Base-by-base conservation (phyloP, 495 filamentous ascomycete genomes). In the Penicillium angulare region DNA sequence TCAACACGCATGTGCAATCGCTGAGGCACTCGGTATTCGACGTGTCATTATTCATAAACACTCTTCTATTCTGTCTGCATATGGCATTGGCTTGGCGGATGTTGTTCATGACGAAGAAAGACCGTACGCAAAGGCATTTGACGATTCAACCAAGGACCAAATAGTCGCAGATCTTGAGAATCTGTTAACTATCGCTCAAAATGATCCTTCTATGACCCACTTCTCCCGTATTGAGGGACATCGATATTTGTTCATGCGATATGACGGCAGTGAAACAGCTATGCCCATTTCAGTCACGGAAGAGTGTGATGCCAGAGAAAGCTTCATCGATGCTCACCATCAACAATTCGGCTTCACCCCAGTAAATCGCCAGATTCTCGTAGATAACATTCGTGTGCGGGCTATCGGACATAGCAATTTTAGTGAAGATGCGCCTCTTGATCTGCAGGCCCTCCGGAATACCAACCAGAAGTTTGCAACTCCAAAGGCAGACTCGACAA, bases 311-410 rank as follows among this genome's bases (percentile, higher is more conserved):
- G 40, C 31, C 22, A 87, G 82, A 13, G 80, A 84, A 48, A 89
- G 86, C 0, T 97, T 97, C 54, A 77, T 92, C n/a, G 80, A 80
- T 55, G 86, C 90, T 41, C 91, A 97, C 58, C 80, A 89, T 31
- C 90, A 92, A 55, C 89, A 96, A 61, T 97, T 96, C 65, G 92
- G 90, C 3, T 97, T 97, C 61, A 92, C 89, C 1, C 73, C 93
- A 7, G n/a, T n/a, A n/a, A 88, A 90, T 38, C 76, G 91, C 46
- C 87, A 95, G 56, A 89, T 96, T 42, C 86, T 48, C 12, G 79
- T 97, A n/a, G 92, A 97, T 48, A 90, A 95, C 66, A 84, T 96
- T 12, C 82, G 92, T 26, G 89, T 90, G 6, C 77, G 92, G 41
- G 88, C 89, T 18, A 92, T 95, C 24, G 64, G 87, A 70, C 29